Base-by-base conservation (phyloP, 106 monocot genomes). In the Allium fistulosum region DNA sequence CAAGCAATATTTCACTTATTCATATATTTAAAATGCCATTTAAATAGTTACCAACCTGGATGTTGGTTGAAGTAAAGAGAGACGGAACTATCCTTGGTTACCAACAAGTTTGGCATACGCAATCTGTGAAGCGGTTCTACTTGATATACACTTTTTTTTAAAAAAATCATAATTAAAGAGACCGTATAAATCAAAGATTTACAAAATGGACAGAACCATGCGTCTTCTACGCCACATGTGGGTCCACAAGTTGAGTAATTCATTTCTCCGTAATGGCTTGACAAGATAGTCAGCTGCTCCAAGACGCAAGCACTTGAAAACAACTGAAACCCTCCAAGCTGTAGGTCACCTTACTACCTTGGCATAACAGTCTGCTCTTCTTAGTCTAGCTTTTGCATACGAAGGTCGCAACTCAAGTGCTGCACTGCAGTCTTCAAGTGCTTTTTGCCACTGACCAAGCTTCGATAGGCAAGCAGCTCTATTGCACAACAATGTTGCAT, bases 221-320 rank as follows among this genome's bases (percentile, higher is more conserved):
- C 82, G 82, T 46, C 89, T 66, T 67, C 85, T 74, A 46, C 85
- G 76, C 89, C 89, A 89, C 82, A 85, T 75, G 75, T 89, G 89
- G 9, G 82, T 89, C 89, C 89, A 89, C 46, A 85, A 66, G 72
- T 85, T 89, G 72, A 89, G 58, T 49, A 89, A 68, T 57, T 85
- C 89, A 72, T 89, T 89, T 13, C 72, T 89, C 3, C 89, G 81
- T 48, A 89, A 72, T 48, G 89, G 89, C 75, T 89, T 89, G 69
- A 89, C 75, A 49, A 85, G 77, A 77, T 85, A 89, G 56, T 89
- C 89, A 61, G 85, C 89, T 61, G 85, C 89, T n/a, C 89, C 89
- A 62, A 85, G 84, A 17, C 82, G 72, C 67, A 89, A 77, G 66
- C 89, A 89, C 82, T 85, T 89, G 49, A 80, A 82, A 58, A 89